phyloP scores from a whole-genome alignment of 768 basidiomycete genomes.

The Xerocomellus chrysenteron region DNA sequence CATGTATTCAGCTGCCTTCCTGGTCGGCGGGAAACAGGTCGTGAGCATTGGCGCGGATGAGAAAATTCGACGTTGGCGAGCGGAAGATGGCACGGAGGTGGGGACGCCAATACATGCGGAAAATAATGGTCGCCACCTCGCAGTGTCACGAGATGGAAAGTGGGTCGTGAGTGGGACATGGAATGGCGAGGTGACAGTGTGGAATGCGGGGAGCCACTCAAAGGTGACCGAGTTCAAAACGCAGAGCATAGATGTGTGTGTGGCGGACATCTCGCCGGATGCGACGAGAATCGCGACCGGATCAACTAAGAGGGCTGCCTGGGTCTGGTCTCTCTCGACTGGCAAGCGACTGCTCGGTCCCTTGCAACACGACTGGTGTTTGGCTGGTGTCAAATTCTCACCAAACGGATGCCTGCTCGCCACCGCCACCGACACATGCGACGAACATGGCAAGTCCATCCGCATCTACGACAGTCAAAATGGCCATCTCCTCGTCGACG shows the following conservation, averaged over 20 bases:
- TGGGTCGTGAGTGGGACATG: neutral
- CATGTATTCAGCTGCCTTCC: neutral
- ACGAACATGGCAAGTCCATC: neutral
- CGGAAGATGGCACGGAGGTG: neutral
- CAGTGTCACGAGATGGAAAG: conserved; percentile 1
- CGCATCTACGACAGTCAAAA: neutral
- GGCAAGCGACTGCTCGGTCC: neutral
- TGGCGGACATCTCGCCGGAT: conserved; percentile 3
- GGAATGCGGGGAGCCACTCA: neutral
- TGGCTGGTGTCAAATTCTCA: neutral
- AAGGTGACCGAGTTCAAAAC: neutral
- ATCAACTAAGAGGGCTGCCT: neutral
- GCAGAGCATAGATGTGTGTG: neutral
- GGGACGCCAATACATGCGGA: neutral
- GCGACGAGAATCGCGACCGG: neutral
- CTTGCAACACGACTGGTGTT: neutral
- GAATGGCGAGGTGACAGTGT: neutral
- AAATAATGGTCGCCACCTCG: neutral
- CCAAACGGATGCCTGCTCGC: neutral
- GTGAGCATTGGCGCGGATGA: neutral
- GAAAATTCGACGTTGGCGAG: neutral
- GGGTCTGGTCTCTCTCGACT: neutral
- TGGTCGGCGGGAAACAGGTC: neutral
- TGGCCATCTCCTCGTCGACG: neutral
- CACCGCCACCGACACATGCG: neutral